These are phyloP conservation scores for Phaeosphaeriaceae sp. DNA, from an alignment of 2,329 filamentous ascomycete species.

Conservation along the genomic window DNA sequence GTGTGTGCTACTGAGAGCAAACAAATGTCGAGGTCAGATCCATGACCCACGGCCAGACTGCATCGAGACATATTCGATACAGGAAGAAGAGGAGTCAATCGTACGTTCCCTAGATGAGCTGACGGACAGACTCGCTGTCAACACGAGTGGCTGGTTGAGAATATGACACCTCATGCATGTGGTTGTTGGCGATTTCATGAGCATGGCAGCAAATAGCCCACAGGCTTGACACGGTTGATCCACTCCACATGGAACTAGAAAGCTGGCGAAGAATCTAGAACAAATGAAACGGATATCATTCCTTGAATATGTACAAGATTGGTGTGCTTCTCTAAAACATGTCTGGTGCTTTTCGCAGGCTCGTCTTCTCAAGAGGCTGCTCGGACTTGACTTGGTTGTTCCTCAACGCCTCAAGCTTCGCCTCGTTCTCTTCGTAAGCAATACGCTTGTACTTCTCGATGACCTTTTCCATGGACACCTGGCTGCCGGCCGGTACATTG, in stretches of 20 bases:
- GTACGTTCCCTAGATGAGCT: background rate
- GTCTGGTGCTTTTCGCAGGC: slow-evolving; percentile 28
- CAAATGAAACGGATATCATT: slow-evolving; percentile 30
- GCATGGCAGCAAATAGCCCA: too few species aligned
- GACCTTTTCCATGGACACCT: slow-evolving; percentile 65
- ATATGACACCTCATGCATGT: too few species aligned
- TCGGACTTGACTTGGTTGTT: slow-evolving; percentile 43
- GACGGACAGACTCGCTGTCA: background rate
- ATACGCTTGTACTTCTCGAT: slow-evolving; percentile 69
- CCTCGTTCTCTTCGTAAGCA: slow-evolving; percentile 63
- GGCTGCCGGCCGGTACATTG: slow-evolving; percentile 69
- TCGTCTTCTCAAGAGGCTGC: slow-evolving; percentile 34
- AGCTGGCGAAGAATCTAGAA: background rate
- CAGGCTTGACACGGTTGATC: too few species aligned
- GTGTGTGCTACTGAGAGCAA: too few species aligned
- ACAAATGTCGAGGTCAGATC: too few species aligned
- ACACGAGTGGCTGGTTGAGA: background rate
- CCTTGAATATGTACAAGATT: slow-evolving; percentile 26
- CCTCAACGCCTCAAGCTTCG: slow-evolving; percentile 56
- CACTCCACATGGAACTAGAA: background rate
- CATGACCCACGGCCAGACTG: background rate
- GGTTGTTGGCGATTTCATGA: too few species aligned
- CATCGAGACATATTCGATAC: background rate
- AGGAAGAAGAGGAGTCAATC: background rate
- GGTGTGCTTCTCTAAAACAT: slow-evolving; percentile 13